Evolutionary conservation across 1,284 basidiomycete genomes (phyloP).

Genomic region (Phlebopus sp.): DNA sequence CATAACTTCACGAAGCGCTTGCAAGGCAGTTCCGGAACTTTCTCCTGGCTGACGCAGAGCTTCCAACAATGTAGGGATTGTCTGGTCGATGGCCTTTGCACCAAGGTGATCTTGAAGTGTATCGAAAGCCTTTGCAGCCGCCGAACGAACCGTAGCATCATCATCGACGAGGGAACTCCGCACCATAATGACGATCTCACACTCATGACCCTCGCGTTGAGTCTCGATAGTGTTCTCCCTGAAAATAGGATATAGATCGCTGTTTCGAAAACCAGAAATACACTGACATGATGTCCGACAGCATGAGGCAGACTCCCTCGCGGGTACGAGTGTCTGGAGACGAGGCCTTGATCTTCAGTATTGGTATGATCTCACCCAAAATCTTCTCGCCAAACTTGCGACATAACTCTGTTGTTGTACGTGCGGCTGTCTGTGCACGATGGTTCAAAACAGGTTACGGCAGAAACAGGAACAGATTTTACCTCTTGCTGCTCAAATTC

Average conservation of each 20-base stretch:
- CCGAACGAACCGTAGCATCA: slow-evolving; percentile 82
- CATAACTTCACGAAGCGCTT: slow-evolving; percentile 94
- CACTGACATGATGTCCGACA: slow-evolving; percentile 84
- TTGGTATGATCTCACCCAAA: slow-evolving; percentile 79
- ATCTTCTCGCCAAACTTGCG: slow-evolving; percentile 96
- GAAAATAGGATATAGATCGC: slow-evolving; percentile 5
- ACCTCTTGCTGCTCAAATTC: slow-evolving; percentile 93
- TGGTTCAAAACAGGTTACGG: not conserved
- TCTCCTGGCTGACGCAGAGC: slow-evolving; percentile 90
- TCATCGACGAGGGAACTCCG: slow-evolving; percentile 87
- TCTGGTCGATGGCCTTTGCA: slow-evolving; percentile 91
- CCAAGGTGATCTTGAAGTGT: slow-evolving; percentile 89
- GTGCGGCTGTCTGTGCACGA: slow-evolving; percentile 67
- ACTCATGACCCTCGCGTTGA: slow-evolving; percentile 89
- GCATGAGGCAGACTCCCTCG: slow-evolving; percentile 85
- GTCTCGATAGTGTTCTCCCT: slow-evolving; percentile 84
- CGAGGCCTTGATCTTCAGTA: slow-evolving; percentile 67
- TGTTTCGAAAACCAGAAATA: not conserved
- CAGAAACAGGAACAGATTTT: slow-evolving; percentile 8
- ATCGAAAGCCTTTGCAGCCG: slow-evolving; percentile 94
- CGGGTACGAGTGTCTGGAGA: slow-evolving; percentile 76
- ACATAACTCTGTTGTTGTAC: slow-evolving; percentile 86
- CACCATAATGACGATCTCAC: slow-evolving; percentile 85
- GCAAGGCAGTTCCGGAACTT: slow-evolving; percentile 91
- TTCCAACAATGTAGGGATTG: slow-evolving; percentile 92